Evolutionary conservation across 371 early-diverging fungal genomes (phyloP).

Genomic region (Phascolomyces articulosus): DNA sequence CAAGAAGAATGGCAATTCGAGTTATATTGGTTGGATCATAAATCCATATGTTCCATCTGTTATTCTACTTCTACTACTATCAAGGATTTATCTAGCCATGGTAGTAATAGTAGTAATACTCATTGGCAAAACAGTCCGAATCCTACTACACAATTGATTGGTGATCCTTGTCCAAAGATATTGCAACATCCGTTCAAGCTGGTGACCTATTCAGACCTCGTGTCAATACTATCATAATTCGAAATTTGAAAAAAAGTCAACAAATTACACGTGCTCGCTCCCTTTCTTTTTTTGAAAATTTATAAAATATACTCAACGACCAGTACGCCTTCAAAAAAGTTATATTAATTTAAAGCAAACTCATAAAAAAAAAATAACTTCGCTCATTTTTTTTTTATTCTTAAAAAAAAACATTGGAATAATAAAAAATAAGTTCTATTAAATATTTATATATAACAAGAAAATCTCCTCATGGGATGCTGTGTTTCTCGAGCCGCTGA

Average conservation of each 20-base stretch:
- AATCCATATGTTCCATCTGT: slow-evolving; percentile 26
- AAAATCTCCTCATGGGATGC: slow-evolving; percentile 35
- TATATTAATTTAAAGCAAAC: too few relatives aligned
- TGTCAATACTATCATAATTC: background rate
- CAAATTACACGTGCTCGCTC: background rate
- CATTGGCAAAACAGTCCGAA: too few relatives aligned
- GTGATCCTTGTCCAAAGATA: background rate
- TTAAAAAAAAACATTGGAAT: background rate
- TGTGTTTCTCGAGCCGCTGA: slow-evolving; percentile 31
- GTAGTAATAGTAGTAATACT: too few relatives aligned
- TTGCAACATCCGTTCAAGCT: background rate
- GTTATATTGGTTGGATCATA: slow-evolving; percentile 26
- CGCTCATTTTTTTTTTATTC: background rate
- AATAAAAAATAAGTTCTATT: background rate
- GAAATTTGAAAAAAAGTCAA: too few relatives aligned
- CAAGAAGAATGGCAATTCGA: slow-evolving; percentile 21
- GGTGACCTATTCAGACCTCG: slow-evolving; percentile 1
- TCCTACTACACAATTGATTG: background rate
- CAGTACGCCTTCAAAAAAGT: too few relatives aligned
- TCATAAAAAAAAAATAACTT: too few relatives aligned
- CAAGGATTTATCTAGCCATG: background rate
- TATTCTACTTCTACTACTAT: slow-evolving; percentile 6
- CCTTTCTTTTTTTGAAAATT: background rate
- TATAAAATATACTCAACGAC: too few relatives aligned
- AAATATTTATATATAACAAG: background rate